Conservation (phyloP, 2,329 filamentous ascomycete species). For the Botrytis pseudocinerea region DNA sequence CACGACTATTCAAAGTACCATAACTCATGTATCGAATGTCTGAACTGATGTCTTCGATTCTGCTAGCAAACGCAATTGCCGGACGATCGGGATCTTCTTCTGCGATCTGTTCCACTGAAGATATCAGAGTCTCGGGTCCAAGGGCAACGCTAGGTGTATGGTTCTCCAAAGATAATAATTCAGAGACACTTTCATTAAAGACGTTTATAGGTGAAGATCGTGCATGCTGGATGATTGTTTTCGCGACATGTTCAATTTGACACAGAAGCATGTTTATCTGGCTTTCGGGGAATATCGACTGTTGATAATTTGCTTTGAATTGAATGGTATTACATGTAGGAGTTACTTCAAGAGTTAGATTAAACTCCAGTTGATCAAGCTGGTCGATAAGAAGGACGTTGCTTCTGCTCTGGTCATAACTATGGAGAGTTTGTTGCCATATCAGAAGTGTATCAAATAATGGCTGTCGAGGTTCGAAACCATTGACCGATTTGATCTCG, state of each 20-base stretch:
- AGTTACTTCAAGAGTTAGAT: constrained; percentile 73
- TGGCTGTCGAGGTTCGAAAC: constrained; percentile 53
- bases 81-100: constrained; percentile 49
- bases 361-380: constrained; percentile 73
- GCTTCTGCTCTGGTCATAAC: constrained; percentile 39
- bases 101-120: constrained; percentile 39
- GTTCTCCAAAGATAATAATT: constrained; percentile 39
- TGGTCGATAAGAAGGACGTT: constrained; percentile 58
- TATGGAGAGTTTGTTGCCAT: constrained; percentile 73
- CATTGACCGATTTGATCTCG: constrained; percentile 65
- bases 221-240: constrained; percentile 42
- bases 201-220: constrained; percentile 19
- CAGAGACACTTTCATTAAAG: constrained; percentile 26
- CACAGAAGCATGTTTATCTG: constrained; percentile 58
- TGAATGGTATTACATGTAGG: constrained; percentile 52
- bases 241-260: constrained; percentile 60
- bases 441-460: constrained; percentile 80
- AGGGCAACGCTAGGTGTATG: constrained; percentile 24
- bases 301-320: constrained; percentile 57
- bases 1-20: constrained; percentile 58
- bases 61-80: constrained; percentile 65
- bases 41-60: constrained; percentile 44
- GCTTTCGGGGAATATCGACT: constrained; percentile 51
- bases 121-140: constrained; percentile 32
- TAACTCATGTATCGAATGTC: constrained; percentile 59